Percentiles rank a stretch among this genome's conserved stretches.
These are phyloP conservation scores for Arabidopsis lyrata DNA, from an alignment of 441 rosid species.

Conservation along the genomic window DNA sequence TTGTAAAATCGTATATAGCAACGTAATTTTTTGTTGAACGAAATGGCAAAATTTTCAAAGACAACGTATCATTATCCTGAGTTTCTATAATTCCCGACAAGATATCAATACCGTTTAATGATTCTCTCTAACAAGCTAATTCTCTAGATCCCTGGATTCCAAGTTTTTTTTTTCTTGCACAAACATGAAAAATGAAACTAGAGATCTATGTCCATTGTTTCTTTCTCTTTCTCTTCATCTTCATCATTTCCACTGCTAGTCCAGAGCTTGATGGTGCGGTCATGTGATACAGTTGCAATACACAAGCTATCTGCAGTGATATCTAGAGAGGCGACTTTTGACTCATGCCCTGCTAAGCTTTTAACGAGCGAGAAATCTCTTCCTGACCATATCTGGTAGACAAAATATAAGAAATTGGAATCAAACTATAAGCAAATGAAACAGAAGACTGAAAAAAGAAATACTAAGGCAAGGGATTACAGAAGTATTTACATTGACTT, in stretches of 20 bases:
- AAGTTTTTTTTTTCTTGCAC: background rate
- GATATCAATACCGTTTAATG: slow-evolving; percentile 13
- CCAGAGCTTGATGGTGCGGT: slow-evolving; percentile 71
- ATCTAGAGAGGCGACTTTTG: slow-evolving; percentile 79
- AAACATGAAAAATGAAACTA: slow-evolving; percentile 19
- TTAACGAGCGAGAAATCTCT: slow-evolving; percentile 89
- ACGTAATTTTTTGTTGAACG: background rate
- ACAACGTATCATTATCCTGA: slow-evolving; percentile 28
- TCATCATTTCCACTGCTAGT: slow-evolving; percentile 49
- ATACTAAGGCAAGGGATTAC: background rate
- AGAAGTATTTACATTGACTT: slow-evolving; percentile 68
- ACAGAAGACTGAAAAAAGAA: background rate
- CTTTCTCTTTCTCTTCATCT: slow-evolving; percentile 42
- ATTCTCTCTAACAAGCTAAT: slow-evolving; percentile 8
- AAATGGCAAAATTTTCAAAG: slow-evolving; percentile 6
- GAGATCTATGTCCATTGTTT: slow-evolving; percentile 49
- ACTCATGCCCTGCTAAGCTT: slow-evolving; percentile 80
- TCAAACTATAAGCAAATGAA: slow-evolving; percentile 35
- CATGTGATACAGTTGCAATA: slow-evolving; percentile 66
- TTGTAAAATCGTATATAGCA: slow-evolving; percentile 33
- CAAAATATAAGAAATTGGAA: slow-evolving; percentile 29
- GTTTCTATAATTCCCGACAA: background rate
- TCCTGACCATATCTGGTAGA: slow-evolving; percentile 87
- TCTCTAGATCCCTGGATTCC: background rate
- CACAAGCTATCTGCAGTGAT: slow-evolving; percentile 55